Evolutionary conservation across 2,329 filamentous ascomycete species (phyloP).

Genomic region (Aspergillus sp.): DNA sequence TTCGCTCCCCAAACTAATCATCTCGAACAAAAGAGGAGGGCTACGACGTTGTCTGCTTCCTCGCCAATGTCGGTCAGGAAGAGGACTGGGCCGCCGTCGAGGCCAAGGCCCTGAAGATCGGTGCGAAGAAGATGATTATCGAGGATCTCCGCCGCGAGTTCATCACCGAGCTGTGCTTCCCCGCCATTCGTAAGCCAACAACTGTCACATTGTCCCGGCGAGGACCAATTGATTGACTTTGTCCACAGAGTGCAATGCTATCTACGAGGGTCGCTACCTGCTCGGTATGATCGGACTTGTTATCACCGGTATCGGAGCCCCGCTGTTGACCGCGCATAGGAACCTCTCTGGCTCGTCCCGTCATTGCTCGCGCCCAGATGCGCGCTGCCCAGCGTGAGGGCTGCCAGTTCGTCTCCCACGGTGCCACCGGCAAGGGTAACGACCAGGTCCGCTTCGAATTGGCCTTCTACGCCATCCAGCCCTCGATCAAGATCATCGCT

Average conservation of each 20-base stretch:
- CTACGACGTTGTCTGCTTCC: slow-evolving; percentile 17
- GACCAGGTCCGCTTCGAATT: slow-evolving; percentile 52
- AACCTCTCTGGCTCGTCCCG: slow-evolving; percentile 45
- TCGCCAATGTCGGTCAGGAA: slow-evolving; percentile 71
- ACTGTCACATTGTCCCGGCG: slow-evolving; percentile 2
- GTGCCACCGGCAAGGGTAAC: slow-evolving; percentile 49
- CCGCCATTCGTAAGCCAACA: slow-evolving; percentile 54
- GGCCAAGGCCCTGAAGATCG: slow-evolving; percentile 69
- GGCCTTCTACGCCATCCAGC: slow-evolving; percentile 50
- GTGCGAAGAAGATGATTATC: slow-evolving; percentile 64
- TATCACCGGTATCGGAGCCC: not conserved
- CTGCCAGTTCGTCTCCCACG: slow-evolving; percentile 46
- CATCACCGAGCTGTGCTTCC: slow-evolving; percentile 77
- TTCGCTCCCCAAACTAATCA: slow-evolving; percentile 1
- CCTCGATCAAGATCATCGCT: slow-evolving; percentile 49
- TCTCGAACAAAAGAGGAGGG: slow-evolving; percentile 10
- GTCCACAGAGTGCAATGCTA: slow-evolving; percentile 51
- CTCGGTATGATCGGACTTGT: slow-evolving; percentile 37
- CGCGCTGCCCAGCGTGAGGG: slow-evolving; percentile 40
- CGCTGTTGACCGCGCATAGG: not conserved
- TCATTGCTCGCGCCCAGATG: slow-evolving; percentile 48
- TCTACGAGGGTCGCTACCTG: slow-evolving; percentile 67
- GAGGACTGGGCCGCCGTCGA: slow-evolving; percentile 73
- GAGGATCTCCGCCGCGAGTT: slow-evolving; percentile 70
- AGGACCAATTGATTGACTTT: slow-evolving; percentile 20